Base-by-base conservation (phyloP, 345 rosid genomes). In the Brassica nigra region DNA sequence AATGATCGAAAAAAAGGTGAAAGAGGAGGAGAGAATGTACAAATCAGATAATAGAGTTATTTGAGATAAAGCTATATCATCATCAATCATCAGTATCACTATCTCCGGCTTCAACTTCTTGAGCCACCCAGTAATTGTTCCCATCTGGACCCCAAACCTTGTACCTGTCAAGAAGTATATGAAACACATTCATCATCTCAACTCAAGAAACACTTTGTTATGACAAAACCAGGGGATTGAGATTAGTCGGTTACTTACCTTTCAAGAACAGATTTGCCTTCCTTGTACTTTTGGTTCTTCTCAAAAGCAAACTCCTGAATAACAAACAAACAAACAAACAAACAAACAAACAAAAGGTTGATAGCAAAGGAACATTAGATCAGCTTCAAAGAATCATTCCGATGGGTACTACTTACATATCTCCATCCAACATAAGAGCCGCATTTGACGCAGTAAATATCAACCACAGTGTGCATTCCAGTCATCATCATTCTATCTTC, bases 81-180 rank as follows among this genome's bases (percentile, higher is more conserved):
- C 98, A 54, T 94, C 98, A 28, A 77, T 94, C 98, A 80, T 94
- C 98, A 29, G 93, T 89, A 83, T 92, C 98, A 54, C 98, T 95
- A 8, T 92, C 92, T 76, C 86, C 90, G 3, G 89, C 84, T 58
- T 90, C 94, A 15, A 83, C 88, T 87, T 83, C 98, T 54, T 86
- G 91, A 83, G 86, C 79, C 57, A 80, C 18, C 91, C 97, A 90
- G 70, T 82, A 81, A 44, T 58, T 80, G 76, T 76, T 85, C 78
- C 88, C 94, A 70, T 87, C 87, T 10, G 90, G 89, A 58, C 86
- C 88, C 87, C 86, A 82, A 74, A 92, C 82, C 85, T 86, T 86
- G 83, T 84, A 90, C 89, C 97, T 91, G 7, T 1, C 18, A 49
- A 49, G 49, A 36, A 64, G 18, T 18, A 18, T 55, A 54, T 37